Percentiles rank a stretch among this genome's conserved stretches.
These are phyloP conservation scores for Pyrenophora graminea DNA, from an alignment of 2,329 filamentous ascomycete genomes.

Conservation along the genomic window DNA sequence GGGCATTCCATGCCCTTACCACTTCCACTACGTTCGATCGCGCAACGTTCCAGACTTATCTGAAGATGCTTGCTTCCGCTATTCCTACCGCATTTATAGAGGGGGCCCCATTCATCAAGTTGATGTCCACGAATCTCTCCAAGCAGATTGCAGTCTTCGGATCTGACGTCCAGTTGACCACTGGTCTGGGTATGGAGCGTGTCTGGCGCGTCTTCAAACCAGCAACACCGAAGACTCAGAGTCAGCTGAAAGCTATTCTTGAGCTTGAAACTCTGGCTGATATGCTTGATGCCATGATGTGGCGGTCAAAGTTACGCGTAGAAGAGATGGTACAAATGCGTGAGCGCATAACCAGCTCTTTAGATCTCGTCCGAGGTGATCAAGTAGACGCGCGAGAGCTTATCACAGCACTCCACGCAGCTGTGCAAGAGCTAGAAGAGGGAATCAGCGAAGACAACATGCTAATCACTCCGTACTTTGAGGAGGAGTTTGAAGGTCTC, in stretches of 20 bases:
- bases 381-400: slow-evolving; percentile 38
- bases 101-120: slow-evolving; percentile 24
- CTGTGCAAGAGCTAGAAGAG: slow-evolving; percentile 39
- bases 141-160: slow-evolving; percentile 57
- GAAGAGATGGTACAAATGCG: slow-evolving; percentile 45
- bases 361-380: slow-evolving; percentile 37
- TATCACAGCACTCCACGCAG: slow-evolving; percentile 31
- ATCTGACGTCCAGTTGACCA: slow-evolving; percentile 71
- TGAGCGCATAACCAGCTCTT: slow-evolving; percentile 39
- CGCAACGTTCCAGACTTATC: slow-evolving; percentile 59
- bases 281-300: slow-evolving; percentile 50
- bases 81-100: slow-evolving; percentile 10
- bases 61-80: slow-evolving; percentile 44
- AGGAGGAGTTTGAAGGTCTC: slow-evolving; percentile 44
- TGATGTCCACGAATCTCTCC: slow-evolving; percentile 30
- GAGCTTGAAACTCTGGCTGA: slow-evolving; percentile 52
- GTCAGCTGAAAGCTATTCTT: slow-evolving; percentile 47
- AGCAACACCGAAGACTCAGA: slow-evolving; percentile 49
- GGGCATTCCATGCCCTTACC: slow-evolving; percentile 54
- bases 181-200: slow-evolving; percentile 77
- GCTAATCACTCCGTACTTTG: slow-evolving; percentile 40
- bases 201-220: slow-evolving; percentile 78
- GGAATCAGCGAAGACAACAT: slow-evolving; percentile 33
- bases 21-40: slow-evolving; percentile 53
- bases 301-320: slow-evolving; percentile 38